Evolutionary conservation across 164 flowering plant species (phyloP).

Genomic region (Aristolochia contorta): DNA sequence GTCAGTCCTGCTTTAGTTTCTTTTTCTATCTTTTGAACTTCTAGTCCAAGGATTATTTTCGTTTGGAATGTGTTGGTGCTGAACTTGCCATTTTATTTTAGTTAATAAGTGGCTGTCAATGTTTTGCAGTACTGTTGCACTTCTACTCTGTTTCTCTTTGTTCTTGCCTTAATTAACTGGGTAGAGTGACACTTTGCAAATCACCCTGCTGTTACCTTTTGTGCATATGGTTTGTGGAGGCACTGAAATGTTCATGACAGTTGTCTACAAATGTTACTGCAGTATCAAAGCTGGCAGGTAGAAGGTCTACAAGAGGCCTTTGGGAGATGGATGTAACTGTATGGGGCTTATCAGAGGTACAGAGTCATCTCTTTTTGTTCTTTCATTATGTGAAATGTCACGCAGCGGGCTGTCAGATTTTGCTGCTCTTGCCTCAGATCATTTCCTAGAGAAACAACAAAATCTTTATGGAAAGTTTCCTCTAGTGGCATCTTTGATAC

Average conservation of each 20-base stretch:
- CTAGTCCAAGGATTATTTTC: neutral
- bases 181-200: neutral
- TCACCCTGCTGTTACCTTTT: neutral
- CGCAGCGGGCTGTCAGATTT: no score
- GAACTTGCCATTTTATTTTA: neutral
- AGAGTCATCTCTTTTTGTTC: no score
- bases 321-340: no score
- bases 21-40: neutral
- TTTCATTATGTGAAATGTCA: no score
- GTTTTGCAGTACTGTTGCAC: neutral
- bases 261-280: constrained; percentile 46
- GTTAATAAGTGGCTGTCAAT: no score
- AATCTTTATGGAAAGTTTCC: no score
- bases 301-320: neutral
- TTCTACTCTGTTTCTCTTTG: neutral
- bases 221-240: neutral
- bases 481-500: no score
- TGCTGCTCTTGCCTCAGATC: no score
- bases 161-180: neutral
- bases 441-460: no score
- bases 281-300: constrained; percentile 51
- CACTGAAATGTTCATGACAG: constrained; percentile 23
- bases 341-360: no score
- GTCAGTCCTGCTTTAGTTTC: constrained; percentile 5
- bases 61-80: neutral